phyloP scores from a whole-genome alignment of 495 filamentous ascomycete species.

The Penicillium desertorum region DNA sequence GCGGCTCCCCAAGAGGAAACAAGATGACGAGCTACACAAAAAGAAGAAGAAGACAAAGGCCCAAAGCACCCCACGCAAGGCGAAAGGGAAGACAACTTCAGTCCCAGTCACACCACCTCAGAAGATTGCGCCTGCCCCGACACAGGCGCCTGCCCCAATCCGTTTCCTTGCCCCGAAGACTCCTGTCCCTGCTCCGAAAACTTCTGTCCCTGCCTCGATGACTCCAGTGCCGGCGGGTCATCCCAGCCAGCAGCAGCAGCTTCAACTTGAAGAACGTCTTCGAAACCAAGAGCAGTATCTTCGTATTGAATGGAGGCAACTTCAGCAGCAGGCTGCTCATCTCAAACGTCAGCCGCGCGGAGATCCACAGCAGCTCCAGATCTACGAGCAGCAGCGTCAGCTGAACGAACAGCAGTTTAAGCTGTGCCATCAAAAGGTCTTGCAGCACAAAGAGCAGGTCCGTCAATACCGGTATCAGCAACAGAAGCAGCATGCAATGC shows the following conservation, averaged over 20 bases:
- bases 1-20: not conserved
- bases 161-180: not conserved
- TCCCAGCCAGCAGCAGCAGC: not conserved
- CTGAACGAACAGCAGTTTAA: not conserved
- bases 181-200: not conserved
- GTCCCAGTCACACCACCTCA: not conserved
- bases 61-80: not conserved
- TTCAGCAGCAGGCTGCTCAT: not conserved
- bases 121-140: not conserved
- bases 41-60: not conserved
- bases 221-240: not conserved
- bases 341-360: not conserved
- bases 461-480: not conserved
- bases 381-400: not conserved
- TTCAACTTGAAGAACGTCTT: not conserved
- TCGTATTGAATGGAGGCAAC: not conserved
- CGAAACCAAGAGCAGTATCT: not conserved
- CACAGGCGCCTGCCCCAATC: not conserved
- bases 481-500: not conserved
- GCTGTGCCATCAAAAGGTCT: not conserved
- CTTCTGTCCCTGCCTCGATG: not conserved
- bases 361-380: not conserved
- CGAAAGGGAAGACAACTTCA: not conserved
- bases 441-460: not conserved
- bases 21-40: not conserved